Evolutionary conservation across 2,329 filamentous ascomycete species (phyloP).

Genomic region (Decorospora gaudefroyi): DNA sequence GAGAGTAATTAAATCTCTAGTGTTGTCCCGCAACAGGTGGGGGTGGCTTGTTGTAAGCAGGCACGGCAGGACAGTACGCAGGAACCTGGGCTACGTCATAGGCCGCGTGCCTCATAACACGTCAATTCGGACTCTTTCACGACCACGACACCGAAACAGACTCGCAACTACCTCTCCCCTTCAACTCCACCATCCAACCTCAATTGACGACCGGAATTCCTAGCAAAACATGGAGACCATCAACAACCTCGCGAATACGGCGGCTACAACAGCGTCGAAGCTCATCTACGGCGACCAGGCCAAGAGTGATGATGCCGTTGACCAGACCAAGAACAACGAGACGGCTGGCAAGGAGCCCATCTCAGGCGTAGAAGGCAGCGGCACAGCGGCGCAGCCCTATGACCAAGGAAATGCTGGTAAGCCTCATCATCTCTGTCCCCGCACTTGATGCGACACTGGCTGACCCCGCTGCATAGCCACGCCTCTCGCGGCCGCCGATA

Average conservation of each 20-base stretch:
- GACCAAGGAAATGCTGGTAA: slow-evolving; percentile 72
- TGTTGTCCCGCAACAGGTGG: slow-evolving; percentile 15
- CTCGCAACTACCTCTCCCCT: slow-evolving; percentile 1
- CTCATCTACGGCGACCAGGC: slow-evolving; percentile 46
- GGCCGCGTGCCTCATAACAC: slow-evolving; percentile 17
- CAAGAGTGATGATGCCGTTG: slow-evolving; percentile 10
- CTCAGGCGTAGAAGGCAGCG: slow-evolving; percentile 70
- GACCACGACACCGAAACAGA: slow-evolving; percentile 8
- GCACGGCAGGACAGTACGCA: slow-evolving; percentile 19
- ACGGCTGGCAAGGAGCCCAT: slow-evolving; percentile 65
- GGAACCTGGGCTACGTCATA: slow-evolving; percentile 28
- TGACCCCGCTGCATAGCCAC: slow-evolving; percentile 19
- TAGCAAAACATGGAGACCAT: slow-evolving; percentile 47
- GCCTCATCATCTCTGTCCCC: slow-evolving; percentile 15
- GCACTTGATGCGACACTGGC: neutral
- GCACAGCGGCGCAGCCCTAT: slow-evolving; percentile 71
- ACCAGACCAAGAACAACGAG: slow-evolving; percentile 45
- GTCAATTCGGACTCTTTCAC: slow-evolving; percentile 10
- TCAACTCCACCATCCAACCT: neutral
- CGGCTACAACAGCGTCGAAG: slow-evolving; percentile 39
- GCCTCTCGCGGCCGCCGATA: slow-evolving; percentile 18
- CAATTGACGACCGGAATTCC: slow-evolving; percentile 3
- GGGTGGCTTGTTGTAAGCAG: slow-evolving; percentile 12
- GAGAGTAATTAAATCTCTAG: neutral
- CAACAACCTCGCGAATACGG: slow-evolving; percentile 39